Evolutionary conservation across 106 monocot species (phyloP), one percentile per base, ranked within the genome.

Genomic region (Platanthera guangdongensis): DNA sequence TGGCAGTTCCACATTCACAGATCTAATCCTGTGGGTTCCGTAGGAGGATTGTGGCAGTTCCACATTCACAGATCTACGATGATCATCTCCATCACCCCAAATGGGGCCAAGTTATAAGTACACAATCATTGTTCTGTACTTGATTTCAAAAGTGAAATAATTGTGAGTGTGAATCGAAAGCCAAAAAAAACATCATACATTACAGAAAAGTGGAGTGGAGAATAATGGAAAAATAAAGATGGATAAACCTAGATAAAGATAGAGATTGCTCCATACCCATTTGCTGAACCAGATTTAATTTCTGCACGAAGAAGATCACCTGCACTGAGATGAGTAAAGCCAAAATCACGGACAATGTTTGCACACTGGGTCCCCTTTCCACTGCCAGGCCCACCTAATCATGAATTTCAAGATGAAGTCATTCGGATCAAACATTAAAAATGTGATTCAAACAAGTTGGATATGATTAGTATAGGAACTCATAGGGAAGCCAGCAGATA

Each of bases 281-380:
- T 76, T 59, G 60, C 60, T 46, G 76, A 76, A 57, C 76, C 76
- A 48, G 76, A 76, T 47, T 47, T 48, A 46, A 76, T 76, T 49
- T 76, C 76, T 47, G 76, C 76, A 63, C 76, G 76, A 10, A 76
- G 76, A 76, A 76, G 76, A 63, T 76, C 76, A 10, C 76, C 76
- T 0, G 76, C 76, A 63, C 76, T 76, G 48, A 76, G 76, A 76
- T 76, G 76, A 3, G 76, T 76, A 50, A 76, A 76, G 46, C 76
- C 76, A 76, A 59, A 76, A 6, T 49, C 46, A 45, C 47, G 60
- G n/a, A 76, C 76, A 62, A 76, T 76, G 12, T 76, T 76, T 62
- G 76, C 60, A 76, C 76, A 76, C 19, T 76, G 76, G 8, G 76
- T 76, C 19, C 76, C 76, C 49, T 76, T 76, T 76, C 76, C 76